Conservation (phyloP, 257 asterid genomes). For the Misopates orontium region DNA sequence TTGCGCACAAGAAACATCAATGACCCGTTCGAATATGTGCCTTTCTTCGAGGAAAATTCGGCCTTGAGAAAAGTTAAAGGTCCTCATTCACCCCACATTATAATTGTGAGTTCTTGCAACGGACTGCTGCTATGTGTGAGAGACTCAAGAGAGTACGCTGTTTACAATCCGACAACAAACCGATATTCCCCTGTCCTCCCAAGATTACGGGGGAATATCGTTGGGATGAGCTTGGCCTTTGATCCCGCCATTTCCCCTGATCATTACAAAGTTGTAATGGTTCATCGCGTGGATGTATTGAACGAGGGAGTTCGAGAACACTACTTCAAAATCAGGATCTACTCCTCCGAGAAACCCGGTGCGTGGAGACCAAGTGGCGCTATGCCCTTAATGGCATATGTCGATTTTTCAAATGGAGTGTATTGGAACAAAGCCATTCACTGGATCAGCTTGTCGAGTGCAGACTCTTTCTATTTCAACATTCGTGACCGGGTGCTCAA, state of each 20-base stretch:
- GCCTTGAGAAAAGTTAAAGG: neutral
- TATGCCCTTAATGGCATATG: neutral
- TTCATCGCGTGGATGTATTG: neutral
- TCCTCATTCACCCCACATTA: neutral
- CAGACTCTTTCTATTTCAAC: conserved; percentile 1
- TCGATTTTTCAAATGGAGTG: neutral
- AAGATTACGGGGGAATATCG: no score
- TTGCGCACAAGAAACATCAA: neutral
- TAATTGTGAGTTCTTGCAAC: conserved; percentile 29
- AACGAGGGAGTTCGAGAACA: no score
- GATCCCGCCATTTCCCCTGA: conserved; percentile 32
- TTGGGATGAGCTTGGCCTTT: conserved; percentile 29
- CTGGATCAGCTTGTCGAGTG: neutral
- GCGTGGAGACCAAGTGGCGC: conserved; percentile 28
- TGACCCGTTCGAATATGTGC: conserved; percentile 1
- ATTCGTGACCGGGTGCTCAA: neutral
- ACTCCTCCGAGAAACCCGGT: conserved; percentile 29
- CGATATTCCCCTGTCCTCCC: neutral
- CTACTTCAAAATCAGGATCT: conserved; percentile 5
- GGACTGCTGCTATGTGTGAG: conserved; percentile 22
- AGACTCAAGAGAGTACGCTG: neutral
- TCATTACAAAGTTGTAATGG: conserved; percentile 29
- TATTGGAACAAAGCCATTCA: conserved; percentile 20
- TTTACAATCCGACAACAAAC: conserved; percentile 21
- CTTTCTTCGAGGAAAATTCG: neutral